Conservation (phyloP, 257 asterid genomes). For the Fraxinus americana region DNA sequence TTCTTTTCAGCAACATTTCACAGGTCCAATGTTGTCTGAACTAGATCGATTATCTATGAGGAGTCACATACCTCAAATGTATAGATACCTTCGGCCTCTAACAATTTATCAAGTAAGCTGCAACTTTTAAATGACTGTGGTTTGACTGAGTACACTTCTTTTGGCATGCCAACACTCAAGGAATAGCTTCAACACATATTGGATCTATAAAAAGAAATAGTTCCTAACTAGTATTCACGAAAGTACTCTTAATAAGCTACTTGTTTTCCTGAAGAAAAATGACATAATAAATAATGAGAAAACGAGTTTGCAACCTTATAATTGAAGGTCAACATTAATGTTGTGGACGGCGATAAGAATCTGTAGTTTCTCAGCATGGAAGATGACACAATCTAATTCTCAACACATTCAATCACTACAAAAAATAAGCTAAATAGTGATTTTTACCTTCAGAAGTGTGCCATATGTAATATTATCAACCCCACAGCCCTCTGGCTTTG, state of each 20-base stretch:
- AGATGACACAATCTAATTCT: background rate
- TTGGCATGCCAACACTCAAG: constrained; percentile 10
- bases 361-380: background rate
- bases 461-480: constrained; percentile 64
- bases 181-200: constrained; percentile 1
- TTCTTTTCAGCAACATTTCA: background rate
- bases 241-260: background rate
- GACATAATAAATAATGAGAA: background rate
- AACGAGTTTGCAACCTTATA: constrained; percentile 12
- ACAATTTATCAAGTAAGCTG: background rate
- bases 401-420: constrained; percentile 17
- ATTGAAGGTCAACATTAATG: constrained; percentile 17
- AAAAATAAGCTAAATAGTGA: constrained; percentile 3
- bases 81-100: background rate
- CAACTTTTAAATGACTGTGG: background rate
- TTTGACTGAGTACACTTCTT: background rate
- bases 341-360: background rate
- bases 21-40: constrained; percentile 10
- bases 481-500: constrained; percentile 62
- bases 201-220: constrained; percentile 2
- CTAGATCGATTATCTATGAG: background rate
- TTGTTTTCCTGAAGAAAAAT: constrained; percentile 9
- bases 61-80: background rate
- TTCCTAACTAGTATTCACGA: background rate
- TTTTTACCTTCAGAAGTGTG: constrained; percentile 63